Evolutionary conservation across 108 stramenopile species (phyloP), one percentile per base, ranked within the genome.

Genomic region (Epithemia pelagica): DNA sequence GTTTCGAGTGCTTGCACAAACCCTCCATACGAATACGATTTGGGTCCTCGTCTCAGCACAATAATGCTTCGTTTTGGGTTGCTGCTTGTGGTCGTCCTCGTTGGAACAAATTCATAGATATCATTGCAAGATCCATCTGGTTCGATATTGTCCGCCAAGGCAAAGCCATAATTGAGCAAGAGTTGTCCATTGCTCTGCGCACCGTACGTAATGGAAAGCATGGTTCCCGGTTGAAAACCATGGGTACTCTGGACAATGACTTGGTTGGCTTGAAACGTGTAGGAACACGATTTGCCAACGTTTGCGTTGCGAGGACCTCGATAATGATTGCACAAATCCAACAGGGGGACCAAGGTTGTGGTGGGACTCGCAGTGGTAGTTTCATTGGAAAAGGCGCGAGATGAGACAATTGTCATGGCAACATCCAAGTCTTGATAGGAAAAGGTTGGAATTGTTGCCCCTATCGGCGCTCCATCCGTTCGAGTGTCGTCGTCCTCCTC

Each of bases 61-160:
- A 63, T 54, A 15, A 54, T 62, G 8, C 30, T n/a, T 20, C 27
- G 51, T 23, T 5, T 31, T 10, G 5, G 5, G 37, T 62, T 31
- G 18, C 0, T 30, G 5, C 8, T 54, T 61, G 26, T 61, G 31
- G 52, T 26, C 2, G 53, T 46, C 37, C 5, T 46, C 37, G 57
- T 25, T 8, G 27, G 3, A 8, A 26, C 3, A 61, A 89, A 77
- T 66, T 88, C 85, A 22, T 86, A 46, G 10, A 87, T 62, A 78
- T 92, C 91, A 67, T 92, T 92, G 55, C 84, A 88, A 5, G 86
- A 88, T 30, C 91, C 91, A 76, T 92, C 91, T 33, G 91, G 88
- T 66, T 92, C 88, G 0, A 81, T 25, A 66, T 92, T 92, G 59
- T 84, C 65, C 19, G 66, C 56, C 32, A 92, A 81, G 52, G 73